Base-by-base conservation (phyloP, 2,329 filamentous ascomycete species). In the Scytalidium lignicola region DNA sequence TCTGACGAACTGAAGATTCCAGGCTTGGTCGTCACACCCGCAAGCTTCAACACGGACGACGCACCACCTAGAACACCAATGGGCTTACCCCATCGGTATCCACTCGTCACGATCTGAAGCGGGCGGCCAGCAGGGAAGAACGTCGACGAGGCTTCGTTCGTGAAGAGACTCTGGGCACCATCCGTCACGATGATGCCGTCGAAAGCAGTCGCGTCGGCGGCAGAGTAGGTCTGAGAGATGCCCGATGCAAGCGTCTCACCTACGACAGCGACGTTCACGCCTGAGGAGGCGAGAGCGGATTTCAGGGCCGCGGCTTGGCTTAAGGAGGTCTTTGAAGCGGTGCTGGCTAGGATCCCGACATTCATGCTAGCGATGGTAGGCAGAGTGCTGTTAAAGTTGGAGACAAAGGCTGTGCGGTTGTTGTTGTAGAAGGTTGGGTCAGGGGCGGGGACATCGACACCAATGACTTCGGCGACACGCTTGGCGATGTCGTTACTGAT, bases 51-150 rank as follows among this genome's bases (percentile, higher is more conserved):
- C 3, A 55, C 55, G 6, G 54, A 57, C 10, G 58, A 67, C 0
- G 66, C 67, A 12, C 59, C 64, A 1, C 82, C 83, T 1, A 87
- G 55, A 22, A 77, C 79, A 13, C 72, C 83, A 20, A 89, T 70
- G 0, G 86, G 82, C 72, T 90, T 90, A 3, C 84, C 85, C 71
- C 82, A 89, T 20, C 78, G 70, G 67, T 81, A 89, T 0, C 74
- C 79, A 59, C 83, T 78, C 15, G 72, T 62, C 17, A 88, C 63
- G 45, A 89, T 83, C 68, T 86, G 76, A 2, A 74, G 65, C 0
- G 85, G 86, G 0, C 83, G 74, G 1, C 80, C 80, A 2, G 75
- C 70, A 1, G 85, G 85, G 65, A 78, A 89, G 6, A 88, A 69
- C 0, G 80, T 72, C 3, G 75, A 78, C 19, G 62, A 62, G 1